These are phyloP conservation scores for Platanthera guangdongensis DNA, from an alignment of 106 monocot genomes.

Conservation along the genomic window DNA sequence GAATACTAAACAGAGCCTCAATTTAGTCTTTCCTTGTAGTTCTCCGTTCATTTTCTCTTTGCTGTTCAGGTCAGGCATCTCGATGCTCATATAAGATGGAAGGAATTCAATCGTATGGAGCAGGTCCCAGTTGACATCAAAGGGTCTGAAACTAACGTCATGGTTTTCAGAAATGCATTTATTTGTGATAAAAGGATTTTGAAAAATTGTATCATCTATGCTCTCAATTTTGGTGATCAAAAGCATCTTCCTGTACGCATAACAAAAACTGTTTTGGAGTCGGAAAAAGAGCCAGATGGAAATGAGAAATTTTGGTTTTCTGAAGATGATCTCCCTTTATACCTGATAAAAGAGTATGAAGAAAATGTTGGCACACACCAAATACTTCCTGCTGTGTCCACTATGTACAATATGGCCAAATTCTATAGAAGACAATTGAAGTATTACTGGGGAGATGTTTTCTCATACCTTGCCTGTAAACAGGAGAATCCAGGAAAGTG, in stretches of 20 bases:
- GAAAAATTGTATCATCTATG: slow-evolving; percentile 46
- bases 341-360: slow-evolving; percentile 71
- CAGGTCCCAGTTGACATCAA: slow-evolving; percentile 45
- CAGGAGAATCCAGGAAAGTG: slow-evolving; percentile 46
- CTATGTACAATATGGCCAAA: slow-evolving; percentile 9
- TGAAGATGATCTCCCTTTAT: slow-evolving; percentile 70
- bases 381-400: slow-evolving; percentile 4
- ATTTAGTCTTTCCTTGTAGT: slow-evolving; percentile 2
- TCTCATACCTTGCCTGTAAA: slow-evolving; percentile 53
- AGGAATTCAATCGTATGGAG: slow-evolving; percentile 59
- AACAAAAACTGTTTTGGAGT: slow-evolving; percentile 63
- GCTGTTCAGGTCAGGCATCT: slow-evolving; percentile 71
- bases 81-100: slow-evolving; percentile 83
- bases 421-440: slow-evolving; percentile 29
- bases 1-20: not conserved
- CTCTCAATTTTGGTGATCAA: slow-evolving; percentile 49
- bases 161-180: slow-evolving; percentile 62
- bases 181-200: slow-evolving; percentile 50
- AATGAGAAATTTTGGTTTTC: slow-evolving; percentile 70
- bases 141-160: slow-evolving; percentile 40
- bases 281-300: slow-evolving; percentile 28
- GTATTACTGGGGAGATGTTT: slow-evolving; percentile 32
- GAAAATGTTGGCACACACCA: slow-evolving; percentile 22
- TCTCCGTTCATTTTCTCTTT: not conserved
- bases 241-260: slow-evolving; percentile 77